Conservation (phyloP, 2,329 filamentous ascomycete genomes). For the Fusarium floridanum region DNA sequence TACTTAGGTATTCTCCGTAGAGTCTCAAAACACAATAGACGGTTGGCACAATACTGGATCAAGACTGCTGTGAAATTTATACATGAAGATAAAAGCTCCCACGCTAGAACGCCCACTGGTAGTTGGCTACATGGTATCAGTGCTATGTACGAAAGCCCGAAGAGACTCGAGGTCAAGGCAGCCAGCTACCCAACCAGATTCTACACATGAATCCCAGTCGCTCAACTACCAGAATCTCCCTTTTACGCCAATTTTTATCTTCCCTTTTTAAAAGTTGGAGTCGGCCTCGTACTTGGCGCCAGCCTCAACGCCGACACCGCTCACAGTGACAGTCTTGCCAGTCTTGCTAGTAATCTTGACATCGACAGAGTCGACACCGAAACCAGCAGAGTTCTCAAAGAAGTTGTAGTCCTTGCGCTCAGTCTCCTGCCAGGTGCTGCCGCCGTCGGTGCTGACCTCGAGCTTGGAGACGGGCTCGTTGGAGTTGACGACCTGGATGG, state of each 20-base stretch:
- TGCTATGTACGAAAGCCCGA: background rate
- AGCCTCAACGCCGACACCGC: constrained; percentile 59
- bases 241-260: background rate
- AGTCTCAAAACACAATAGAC: background rate
- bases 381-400: constrained; percentile 71
- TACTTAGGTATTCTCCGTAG: background rate
- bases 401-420: constrained; percentile 69
- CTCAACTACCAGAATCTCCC: background rate
- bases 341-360: constrained; percentile 67
- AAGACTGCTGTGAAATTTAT: constrained; percentile 26
- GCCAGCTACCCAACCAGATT: constrained; percentile 23
- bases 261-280: constrained; percentile 49
- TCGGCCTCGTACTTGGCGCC: constrained; percentile 47
- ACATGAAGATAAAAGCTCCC: constrained; percentile 26
- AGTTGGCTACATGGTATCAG: background rate
- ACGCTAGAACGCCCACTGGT: constrained; percentile 1
- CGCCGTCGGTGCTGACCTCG: constrained; percentile 72
- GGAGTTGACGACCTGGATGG: constrained; percentile 72
- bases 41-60: background rate
- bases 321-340: constrained; percentile 65
- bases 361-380: constrained; percentile 65
- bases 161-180: constrained; percentile 3
- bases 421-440: constrained; percentile 69
- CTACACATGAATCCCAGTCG: background rate
- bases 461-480: constrained; percentile 68